Evolutionary conservation across 106 monocot species (phyloP).

Genomic region (Cymbidium sinense): DNA sequence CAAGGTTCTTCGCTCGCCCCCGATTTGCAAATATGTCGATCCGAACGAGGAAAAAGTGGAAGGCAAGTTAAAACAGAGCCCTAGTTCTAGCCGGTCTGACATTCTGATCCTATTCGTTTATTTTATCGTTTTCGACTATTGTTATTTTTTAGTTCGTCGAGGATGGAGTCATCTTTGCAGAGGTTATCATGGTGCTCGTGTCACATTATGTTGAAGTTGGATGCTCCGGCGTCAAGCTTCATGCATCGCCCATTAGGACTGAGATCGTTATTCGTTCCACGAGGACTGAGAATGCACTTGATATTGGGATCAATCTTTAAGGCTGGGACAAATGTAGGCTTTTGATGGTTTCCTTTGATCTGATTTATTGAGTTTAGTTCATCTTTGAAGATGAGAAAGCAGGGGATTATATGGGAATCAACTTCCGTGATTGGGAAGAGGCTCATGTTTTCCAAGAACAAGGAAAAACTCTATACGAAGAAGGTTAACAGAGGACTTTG

Average conservation of each 20-base stretch:
- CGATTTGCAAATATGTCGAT: neutral
- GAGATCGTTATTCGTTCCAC: neutral
- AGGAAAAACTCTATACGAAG: neutral
- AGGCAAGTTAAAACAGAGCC: neutral
- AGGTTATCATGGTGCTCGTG: neutral
- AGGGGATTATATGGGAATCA: neutral
- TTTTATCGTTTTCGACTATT: neutral
- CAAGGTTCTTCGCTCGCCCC: neutral
- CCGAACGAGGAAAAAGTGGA: neutral
- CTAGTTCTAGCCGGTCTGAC: neutral
- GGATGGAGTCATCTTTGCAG: neutral
- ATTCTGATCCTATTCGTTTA: neutral
- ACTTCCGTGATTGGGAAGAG: constrained; percentile 5
- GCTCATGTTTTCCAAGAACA: constrained; percentile 8
- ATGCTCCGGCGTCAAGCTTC: neutral
- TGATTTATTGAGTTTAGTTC: neutral
- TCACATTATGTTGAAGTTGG: neutral
- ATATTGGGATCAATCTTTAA: neutral
- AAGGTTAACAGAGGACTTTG: constrained; percentile 10
- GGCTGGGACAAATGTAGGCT: neutral
- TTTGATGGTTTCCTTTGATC: neutral
- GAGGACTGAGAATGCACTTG: neutral
- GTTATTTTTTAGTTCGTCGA: neutral
- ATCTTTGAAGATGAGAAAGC: constrained; percentile 3
- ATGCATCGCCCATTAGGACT: neutral